Evolutionary conservation across 1,284 basidiomycete genomes (phyloP).

Genomic region (Phaffia rhodozyma): DNA sequence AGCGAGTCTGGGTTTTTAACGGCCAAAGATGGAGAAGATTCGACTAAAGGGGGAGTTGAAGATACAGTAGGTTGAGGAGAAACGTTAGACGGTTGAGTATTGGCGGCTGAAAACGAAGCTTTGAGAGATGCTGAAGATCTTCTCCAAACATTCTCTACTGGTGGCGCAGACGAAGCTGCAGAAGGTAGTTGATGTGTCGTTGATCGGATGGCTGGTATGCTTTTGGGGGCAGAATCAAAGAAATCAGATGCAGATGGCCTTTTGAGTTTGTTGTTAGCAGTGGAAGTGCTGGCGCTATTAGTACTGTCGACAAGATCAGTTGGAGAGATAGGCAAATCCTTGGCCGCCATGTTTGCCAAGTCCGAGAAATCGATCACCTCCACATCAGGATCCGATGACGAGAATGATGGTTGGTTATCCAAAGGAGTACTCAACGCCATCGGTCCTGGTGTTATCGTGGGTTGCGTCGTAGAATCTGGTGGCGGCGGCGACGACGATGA

Average conservation of each 20-base stretch:
- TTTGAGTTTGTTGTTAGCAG: neutral
- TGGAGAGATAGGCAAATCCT: neutral
- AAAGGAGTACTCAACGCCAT: no score
- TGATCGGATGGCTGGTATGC: no score
- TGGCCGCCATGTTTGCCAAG: constrained; percentile 50
- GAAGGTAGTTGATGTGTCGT: no score
- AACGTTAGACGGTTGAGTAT: neutral
- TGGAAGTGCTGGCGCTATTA: neutral
- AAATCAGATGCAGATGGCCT: constrained; percentile 14
- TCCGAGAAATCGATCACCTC: constrained; percentile 67
- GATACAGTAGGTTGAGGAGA: neutral
- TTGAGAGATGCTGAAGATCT: no score
- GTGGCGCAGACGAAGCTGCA: no score
- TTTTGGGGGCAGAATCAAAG: constrained; percentile 2
- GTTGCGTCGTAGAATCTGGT: no score
- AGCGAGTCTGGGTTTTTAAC: constrained; percentile 45
- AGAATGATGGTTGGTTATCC: neutral
- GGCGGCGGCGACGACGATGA: neutral
- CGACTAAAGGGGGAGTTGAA: constrained; percentile 24
- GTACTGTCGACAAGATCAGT: neutral
- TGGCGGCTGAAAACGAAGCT: no score
- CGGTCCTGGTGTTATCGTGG: neutral
- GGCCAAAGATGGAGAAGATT: constrained; percentile 36
- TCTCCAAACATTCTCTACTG: no score
- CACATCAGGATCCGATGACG: constrained; percentile 43